These are phyloP conservation scores for Urtica urens DNA, from an alignment of 306 rosid genomes.

Conservation along the genomic window DNA sequence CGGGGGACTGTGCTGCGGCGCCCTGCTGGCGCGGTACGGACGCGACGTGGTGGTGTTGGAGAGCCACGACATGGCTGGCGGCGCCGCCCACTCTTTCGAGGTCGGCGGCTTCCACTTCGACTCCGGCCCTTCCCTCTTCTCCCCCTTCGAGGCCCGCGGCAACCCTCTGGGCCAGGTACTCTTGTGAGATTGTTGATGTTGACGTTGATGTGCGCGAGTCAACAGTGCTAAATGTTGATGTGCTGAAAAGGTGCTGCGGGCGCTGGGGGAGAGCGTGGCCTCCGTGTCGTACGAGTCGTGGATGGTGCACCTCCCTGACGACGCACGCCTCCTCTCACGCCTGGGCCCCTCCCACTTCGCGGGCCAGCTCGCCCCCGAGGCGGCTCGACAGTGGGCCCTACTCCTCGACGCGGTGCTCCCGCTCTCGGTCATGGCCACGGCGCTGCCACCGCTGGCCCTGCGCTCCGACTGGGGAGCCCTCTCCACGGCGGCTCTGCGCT, in stretches of 20 bases:
- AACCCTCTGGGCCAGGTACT: conserved; percentile 79
- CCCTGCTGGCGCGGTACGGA: conserved; percentile 68
- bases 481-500: conserved; percentile 88
- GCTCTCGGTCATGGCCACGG: conserved; percentile 80
- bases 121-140: conserved; percentile 83
- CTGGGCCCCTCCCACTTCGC: conserved; percentile 84
- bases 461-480: conserved; percentile 81
- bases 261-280: conserved; percentile 67
- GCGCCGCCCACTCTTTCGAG: conserved; percentile 83
- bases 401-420: conserved; percentile 81
- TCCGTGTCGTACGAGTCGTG: conserved; percentile 85
- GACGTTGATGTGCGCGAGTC: too few species aligned
- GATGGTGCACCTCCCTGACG: conserved; percentile 91
- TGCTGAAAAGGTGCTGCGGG: conserved; percentile 84
- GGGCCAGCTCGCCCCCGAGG: conserved; percentile 81
- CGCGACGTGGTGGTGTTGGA: conserved; percentile 71
- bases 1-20: conserved; percentile 72
- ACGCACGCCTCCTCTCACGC: conserved; percentile 76
- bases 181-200: too few species aligned
- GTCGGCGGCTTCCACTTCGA: conserved; percentile 70
- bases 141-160: conserved; percentile 87
- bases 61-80: conserved; percentile 76
- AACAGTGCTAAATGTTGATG: too few species aligned
- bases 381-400: conserved; percentile 66
- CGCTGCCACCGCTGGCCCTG: conserved; percentile 84